These are phyloP conservation scores for Monilinia laxa DNA, from an alignment of 2,329 filamentous ascomycete genomes.

Conservation along the genomic window DNA sequence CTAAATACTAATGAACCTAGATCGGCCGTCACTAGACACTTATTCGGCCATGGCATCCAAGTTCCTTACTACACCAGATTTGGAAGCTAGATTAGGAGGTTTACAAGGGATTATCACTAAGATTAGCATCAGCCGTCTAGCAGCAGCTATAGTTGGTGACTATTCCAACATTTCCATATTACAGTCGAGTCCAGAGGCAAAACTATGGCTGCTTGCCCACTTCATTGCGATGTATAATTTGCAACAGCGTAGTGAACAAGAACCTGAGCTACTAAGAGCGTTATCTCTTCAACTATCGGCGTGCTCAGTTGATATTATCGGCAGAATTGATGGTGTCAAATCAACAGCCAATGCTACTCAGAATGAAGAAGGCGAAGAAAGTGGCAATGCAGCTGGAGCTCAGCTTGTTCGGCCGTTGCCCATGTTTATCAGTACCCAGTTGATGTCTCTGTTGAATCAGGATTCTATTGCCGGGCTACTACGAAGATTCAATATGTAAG, in stretches of 20 bases:
- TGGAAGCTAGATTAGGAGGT: conserved; percentile 30
- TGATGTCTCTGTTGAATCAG: conserved; percentile 72
- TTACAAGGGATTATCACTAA: conserved; percentile 33
- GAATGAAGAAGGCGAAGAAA: neutral
- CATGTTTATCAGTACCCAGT: conserved; percentile 62
- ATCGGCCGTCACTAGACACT: conserved; percentile 28
- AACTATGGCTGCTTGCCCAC: conserved; percentile 66
- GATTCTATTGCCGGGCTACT: conserved; percentile 62
- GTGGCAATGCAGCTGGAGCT: neutral
- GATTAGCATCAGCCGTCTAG: conserved; percentile 35
- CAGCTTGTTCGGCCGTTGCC: conserved; percentile 40
- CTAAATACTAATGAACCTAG: conserved; percentile 24
- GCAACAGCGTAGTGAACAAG: conserved; percentile 41
- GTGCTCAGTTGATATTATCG: conserved; percentile 52
- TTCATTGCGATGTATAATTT: conserved; percentile 58
- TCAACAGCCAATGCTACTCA: conserved; percentile 43
- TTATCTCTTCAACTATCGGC: conserved; percentile 55
- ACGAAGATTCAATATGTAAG: conserved; percentile 34
- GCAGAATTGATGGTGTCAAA: conserved; percentile 44
- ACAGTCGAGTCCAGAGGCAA: conserved; percentile 39
- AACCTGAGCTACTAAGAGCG: conserved; percentile 49
- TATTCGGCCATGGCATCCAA: conserved; percentile 38
- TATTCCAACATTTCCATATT: conserved; percentile 31
- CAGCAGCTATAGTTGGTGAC: conserved; percentile 33
- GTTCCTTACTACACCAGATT: conserved; percentile 39